A percentile compares a stretch with the other conserved stretches of the same genome.
These are phyloP conservation scores for Discostella stelligera DNA, from an alignment of 352 stramenopile species.

Conservation along the genomic window DNA sequence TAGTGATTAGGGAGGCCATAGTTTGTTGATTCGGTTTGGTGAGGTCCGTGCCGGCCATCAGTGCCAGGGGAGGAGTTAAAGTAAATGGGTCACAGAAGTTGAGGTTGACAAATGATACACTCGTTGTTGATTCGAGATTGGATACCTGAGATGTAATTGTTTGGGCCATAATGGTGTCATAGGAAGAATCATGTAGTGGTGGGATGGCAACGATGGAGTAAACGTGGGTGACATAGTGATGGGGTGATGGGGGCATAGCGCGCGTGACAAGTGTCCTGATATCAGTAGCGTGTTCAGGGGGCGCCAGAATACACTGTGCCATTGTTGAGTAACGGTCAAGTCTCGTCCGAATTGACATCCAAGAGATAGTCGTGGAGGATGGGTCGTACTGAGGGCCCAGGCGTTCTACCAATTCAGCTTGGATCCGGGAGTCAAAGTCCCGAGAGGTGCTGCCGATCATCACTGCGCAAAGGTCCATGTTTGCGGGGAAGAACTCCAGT, in stretches of 20 bases:
- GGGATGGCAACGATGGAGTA: background rate
- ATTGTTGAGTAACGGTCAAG: background rate
- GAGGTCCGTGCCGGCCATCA: background rate
- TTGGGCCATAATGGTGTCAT: background rate
- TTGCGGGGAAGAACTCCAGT: background rate
- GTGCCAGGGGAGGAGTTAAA: background rate
- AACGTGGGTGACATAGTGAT: background rate
- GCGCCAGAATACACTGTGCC: background rate
- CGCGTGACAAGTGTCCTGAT: no score
- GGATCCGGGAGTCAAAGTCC: background rate
- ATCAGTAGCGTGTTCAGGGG: background rate
- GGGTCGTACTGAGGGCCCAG: background rate
- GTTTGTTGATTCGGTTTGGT: background rate
- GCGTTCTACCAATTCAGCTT: background rate
- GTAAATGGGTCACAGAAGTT: background rate
- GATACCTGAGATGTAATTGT: background rate
- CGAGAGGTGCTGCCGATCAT: background rate
- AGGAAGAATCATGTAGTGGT: background rate
- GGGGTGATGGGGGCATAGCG: background rate
- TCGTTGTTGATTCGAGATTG: background rate
- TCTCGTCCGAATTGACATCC: background rate
- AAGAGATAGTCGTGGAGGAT: background rate
- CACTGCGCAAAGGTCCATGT: background rate
- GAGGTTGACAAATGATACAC: background rate
- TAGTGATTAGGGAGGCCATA: background rate